These are phyloP conservation scores for Cryptosporidium baileyi DNA, from an alignment of 169 alveolate species.

Conservation along the genomic window DNA sequence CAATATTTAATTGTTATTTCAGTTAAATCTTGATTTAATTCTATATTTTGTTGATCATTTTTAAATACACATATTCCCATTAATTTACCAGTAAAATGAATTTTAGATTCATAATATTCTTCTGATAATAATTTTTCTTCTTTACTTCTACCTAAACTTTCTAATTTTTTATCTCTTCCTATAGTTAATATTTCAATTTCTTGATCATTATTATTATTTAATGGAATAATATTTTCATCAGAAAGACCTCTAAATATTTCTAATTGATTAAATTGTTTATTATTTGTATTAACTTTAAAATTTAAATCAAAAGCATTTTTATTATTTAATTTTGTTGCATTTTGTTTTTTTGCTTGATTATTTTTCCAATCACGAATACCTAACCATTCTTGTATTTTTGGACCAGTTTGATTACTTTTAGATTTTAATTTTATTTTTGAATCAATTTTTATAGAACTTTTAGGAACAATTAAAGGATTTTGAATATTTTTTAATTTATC, in stretches of 20 bases:
- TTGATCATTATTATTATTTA: not conserved
- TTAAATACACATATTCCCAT: conserved; percentile 29
- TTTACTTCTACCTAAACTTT: not conserved
- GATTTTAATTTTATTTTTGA: conserved; percentile 10
- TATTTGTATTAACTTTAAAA: not conserved
- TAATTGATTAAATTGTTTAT: not conserved
- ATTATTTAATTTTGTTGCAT: not conserved
- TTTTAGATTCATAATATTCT: conserved; percentile 45
- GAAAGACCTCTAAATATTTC: conserved; percentile 32
- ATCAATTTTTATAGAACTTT: not conserved
- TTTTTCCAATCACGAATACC: conserved; percentile 59
- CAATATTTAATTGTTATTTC: conserved; percentile 23
- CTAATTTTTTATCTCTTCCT: conserved; percentile 60
- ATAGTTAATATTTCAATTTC: conserved; percentile 44
- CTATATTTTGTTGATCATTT: not conserved
- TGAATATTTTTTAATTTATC: conserved; percentile 14
- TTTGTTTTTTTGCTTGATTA: conserved; percentile 12
- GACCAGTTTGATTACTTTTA: not conserved
- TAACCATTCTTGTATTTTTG: conserved; percentile 46
- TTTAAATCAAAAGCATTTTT: not conserved
- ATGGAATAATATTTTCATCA: not conserved
- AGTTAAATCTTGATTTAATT: not conserved
- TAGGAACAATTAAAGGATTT: conserved; percentile 49
- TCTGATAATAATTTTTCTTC: conserved; percentile 27
- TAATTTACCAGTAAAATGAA: conserved; percentile 43